Evolutionary conservation across 2,329 filamentous ascomycete species (phyloP).

Genomic region (Pseudocercospora crystallina): DNA sequence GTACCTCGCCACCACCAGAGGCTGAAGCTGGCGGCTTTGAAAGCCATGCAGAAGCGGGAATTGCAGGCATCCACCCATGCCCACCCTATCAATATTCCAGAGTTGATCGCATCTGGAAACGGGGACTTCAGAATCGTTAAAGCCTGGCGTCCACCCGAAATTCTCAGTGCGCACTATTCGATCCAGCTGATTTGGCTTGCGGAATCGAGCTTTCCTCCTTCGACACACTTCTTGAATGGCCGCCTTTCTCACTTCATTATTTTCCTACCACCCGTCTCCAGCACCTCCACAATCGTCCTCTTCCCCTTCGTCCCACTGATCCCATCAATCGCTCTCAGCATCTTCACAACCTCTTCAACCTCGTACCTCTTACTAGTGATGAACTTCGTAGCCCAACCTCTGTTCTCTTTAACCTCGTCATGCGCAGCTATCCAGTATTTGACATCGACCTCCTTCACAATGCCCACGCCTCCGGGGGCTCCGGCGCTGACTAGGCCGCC

Average conservation of each 20-base stretch:
- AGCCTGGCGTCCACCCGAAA: too few relatives aligned
- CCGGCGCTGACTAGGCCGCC: constrained; percentile 60
- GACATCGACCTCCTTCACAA: constrained; percentile 55
- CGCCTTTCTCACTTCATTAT: background rate
- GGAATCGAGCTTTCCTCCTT: too few relatives aligned
- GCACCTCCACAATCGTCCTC: constrained; percentile 13
- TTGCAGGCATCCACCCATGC: too few relatives aligned
- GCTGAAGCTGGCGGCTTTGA: too few relatives aligned
- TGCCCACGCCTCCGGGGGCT: constrained; percentile 57
- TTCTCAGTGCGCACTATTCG: too few relatives aligned
- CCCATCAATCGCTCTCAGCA: constrained; percentile 31
- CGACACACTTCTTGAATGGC: too few relatives aligned
- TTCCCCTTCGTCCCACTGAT: constrained; percentile 9
- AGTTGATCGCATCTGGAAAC: too few relatives aligned
- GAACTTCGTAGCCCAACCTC: constrained; percentile 53
- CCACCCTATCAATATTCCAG: too few relatives aligned
- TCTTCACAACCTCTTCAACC: constrained; percentile 46
- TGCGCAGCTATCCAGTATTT: constrained; percentile 62
- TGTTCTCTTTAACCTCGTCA: constrained; percentile 59
- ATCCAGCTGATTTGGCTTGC: too few relatives aligned
- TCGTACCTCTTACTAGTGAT: constrained; percentile 50
- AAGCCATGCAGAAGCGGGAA: too few relatives aligned
- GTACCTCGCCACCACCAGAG: too few relatives aligned
- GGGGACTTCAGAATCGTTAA: too few relatives aligned
- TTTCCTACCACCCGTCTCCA: constrained; percentile 11